Conservation (phyloP, 2,329 filamentous ascomycete genomes). For the Macrophomina tecta region DNA sequence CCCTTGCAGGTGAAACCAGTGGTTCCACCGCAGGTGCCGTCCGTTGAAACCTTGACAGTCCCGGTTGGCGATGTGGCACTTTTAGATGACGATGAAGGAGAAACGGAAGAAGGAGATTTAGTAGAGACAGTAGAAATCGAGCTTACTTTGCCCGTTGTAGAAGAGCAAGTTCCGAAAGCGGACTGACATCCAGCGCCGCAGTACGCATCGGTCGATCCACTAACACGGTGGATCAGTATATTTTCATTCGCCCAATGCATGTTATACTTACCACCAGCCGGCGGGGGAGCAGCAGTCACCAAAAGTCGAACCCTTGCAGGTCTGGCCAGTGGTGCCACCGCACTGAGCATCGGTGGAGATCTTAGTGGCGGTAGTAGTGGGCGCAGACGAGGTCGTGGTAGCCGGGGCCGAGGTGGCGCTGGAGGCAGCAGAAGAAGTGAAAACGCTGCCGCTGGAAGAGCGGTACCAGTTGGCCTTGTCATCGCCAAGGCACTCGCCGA, state of each 20-base stretch:
- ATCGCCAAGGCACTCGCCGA: conserved; percentile 56
- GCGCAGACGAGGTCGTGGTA: conserved; percentile 36
- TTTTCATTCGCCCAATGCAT: neutral
- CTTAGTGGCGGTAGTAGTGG: conserved; percentile 27
- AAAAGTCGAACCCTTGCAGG: conserved; percentile 28
- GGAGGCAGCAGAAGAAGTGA: conserved; percentile 36
- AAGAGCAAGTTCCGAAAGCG: conserved; percentile 36
- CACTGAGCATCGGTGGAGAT: conserved; percentile 38
- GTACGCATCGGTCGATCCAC: conserved; percentile 31
- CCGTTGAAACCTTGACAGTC: conserved; percentile 42
- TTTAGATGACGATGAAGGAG: conserved; percentile 14
- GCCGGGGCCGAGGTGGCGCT: conserved; percentile 39
- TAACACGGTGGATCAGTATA: neutral
- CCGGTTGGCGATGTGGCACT: conserved; percentile 24
- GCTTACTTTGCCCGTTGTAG: conserved; percentile 24
- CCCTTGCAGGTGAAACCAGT: conserved; percentile 51
- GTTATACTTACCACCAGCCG: conserved; percentile 23
- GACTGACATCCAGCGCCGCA: conserved; percentile 39
- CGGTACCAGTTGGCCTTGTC: conserved; percentile 57
- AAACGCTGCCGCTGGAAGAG: conserved; percentile 24
- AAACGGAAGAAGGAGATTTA: conserved; percentile 14
- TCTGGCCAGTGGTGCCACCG: conserved; percentile 23
- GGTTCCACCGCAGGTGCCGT: conserved; percentile 51
- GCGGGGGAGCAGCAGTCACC: conserved; percentile 38
- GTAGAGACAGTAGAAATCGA: conserved; percentile 28